Conservation (phyloP, 1,139 yeast genomes). For the Blastobotrys proliferans region DNA sequence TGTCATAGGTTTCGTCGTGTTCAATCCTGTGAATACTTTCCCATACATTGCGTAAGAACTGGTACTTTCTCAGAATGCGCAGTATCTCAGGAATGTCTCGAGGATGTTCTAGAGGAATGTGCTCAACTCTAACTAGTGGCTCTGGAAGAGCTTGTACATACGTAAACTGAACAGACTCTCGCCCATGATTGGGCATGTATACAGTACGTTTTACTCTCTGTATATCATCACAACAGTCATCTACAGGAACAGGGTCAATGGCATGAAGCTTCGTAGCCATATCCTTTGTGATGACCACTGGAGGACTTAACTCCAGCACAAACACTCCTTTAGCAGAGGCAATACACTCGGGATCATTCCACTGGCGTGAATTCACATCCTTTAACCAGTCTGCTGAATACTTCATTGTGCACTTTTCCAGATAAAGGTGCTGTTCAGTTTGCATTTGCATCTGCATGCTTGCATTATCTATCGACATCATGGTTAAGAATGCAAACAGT, state of each 20-base stretch:
- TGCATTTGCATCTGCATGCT: not conserved
- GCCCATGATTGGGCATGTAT: conserved; percentile 13
- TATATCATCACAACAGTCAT: not conserved
- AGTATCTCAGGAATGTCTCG: conserved; percentile 24
- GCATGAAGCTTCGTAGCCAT: conserved; percentile 27
- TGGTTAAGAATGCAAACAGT: conserved; percentile 9
- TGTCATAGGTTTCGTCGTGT: conserved; percentile 1
- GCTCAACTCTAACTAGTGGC: conserved; percentile 27
- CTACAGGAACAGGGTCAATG: not conserved
- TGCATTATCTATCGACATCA: conserved; percentile 7
- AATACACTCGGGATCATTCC: conserved; percentile 27
- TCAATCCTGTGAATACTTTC: conserved; percentile 14
- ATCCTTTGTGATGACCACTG: conserved; percentile 27
- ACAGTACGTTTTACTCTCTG: conserved; percentile 12
- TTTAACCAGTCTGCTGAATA: conserved; percentile 29
- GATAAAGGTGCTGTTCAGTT: not conserved
- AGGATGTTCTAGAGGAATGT: conserved; percentile 35
- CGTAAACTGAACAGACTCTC: conserved; percentile 23
- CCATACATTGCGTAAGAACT: conserved; percentile 18
- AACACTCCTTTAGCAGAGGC: conserved; percentile 32
- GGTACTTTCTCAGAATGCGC: conserved; percentile 18
- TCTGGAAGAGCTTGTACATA: conserved; percentile 32
- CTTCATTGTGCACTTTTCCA: conserved; percentile 16
- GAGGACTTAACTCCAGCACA: conserved; percentile 32
- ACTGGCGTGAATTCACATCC: conserved; percentile 18